Evolutionary conservation across 1,284 basidiomycete species (phyloP), one percentile per base, ranked within the genome.

Genomic region (Ustilago cynodontis): DNA sequence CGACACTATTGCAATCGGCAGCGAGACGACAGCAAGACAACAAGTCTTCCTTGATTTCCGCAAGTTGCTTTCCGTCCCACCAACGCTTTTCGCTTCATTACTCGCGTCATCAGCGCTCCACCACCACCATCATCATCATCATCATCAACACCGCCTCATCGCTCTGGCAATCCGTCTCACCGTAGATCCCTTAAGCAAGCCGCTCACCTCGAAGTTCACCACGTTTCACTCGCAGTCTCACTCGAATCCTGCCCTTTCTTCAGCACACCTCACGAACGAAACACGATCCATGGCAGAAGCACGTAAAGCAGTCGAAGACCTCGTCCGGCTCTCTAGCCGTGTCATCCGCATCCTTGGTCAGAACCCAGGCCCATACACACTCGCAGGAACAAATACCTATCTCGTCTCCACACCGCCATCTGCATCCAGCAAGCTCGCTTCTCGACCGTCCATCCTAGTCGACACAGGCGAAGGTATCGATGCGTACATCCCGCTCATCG

Each of bases 341-440:
- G 75, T 77, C 26, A 59, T 87, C 11, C 87, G 88, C 26, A 83
- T 89, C 54, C 85, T 89, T 1, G 88, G 88, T 0, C 88, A 95
- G 90, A 97, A 97, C 82, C 94, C 94, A 7, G 93, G 94, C 3
- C 91, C 93, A 72, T 95, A 94, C 86, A 96, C 95, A 0, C 88
- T 98, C 0, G 93, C 74, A 41, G 94, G 94, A 20, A 98, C 95
- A 1, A 98, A 98, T 85, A 96, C 94, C 1, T 98, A 98, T 85
- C 89, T 98, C 68, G 85, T 98, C 53, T 92, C 93, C 35, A 64
- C 71, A 22, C 77, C 77, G 6, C 66, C 73, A 11, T 59, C 56
- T 1, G 45, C 75, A 28, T 64, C 88, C 86, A 47, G 66, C 59
- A 54, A 65, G 41, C 49, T 72, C 47, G 28, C 87, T 65, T 91